Conservation (phyloP, 1,284 basidiomycete species). For the Cystobasidium sp. region DNA sequence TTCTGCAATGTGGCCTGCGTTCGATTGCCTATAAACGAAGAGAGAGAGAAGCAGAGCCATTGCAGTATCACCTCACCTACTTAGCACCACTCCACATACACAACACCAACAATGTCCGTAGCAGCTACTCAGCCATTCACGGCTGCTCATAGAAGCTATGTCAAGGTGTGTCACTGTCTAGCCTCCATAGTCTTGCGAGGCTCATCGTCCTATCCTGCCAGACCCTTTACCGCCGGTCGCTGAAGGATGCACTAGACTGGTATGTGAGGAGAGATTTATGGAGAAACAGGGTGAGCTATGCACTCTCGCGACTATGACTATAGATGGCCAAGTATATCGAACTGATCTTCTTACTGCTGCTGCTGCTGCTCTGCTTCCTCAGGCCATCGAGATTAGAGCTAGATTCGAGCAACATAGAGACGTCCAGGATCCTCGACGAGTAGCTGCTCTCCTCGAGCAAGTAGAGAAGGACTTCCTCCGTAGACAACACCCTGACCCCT, state of each 20-base stretch:
- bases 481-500: conserved; percentile 54
- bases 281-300: conserved; percentile 49
- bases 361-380: not conserved
- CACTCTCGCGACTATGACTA: not conserved
- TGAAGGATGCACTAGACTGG: conserved; percentile 56
- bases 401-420: conserved; percentile 55
- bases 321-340: not conserved
- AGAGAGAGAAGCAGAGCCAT: not conserved
- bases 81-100: not conserved
- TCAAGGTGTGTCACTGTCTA: conserved; percentile 49
- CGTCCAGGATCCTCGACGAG: conserved; percentile 54
- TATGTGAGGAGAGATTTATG: conserved; percentile 53
- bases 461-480: conserved; percentile 52
- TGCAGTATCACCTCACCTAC: not conserved
- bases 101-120: conserved; percentile 19
- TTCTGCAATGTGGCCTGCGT: not conserved
- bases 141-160: conserved; percentile 53
- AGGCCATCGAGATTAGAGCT: conserved; percentile 55
- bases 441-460: conserved; percentile 52
- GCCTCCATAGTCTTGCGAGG: not conserved
- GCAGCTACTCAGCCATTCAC: conserved; percentile 44
- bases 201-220: conserved; percentile 41
- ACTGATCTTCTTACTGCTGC: not conserved
- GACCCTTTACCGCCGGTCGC: conserved; percentile 54
- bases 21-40: not conserved